A percentile compares a stretch with the other conserved stretches of the same genome.
phyloP scores from a whole-genome alignment of 108 stramenopile species.

The Cyclotella sp. region DNA sequence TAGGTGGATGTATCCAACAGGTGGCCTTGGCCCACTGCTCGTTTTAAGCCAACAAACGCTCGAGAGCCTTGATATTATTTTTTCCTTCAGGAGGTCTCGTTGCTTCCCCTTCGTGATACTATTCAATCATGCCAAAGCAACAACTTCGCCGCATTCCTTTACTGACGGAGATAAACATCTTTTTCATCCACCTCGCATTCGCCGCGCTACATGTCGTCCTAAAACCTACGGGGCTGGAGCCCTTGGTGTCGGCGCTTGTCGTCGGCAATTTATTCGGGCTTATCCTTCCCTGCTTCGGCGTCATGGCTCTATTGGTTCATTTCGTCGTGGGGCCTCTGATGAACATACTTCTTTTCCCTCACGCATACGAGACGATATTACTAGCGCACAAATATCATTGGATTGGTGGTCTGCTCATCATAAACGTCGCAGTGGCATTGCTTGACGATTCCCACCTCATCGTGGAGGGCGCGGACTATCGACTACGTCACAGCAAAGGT shows the following conservation, averaged over 20 bases:
- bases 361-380: slow-evolving; percentile 9
- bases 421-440: slow-evolving; percentile 11
- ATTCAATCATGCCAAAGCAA: neutral
- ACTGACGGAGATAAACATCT: slow-evolving; percentile 26
- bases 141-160: slow-evolving; percentile 20
- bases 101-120: no score
- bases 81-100: no score
- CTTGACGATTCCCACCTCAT: slow-evolving; percentile 9
- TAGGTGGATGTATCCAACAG: no score
- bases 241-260: slow-evolving; percentile 4
- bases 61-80: no score
- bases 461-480: slow-evolving; percentile 13
- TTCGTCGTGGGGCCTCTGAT: slow-evolving; percentile 7
- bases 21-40: no score
- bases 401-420: slow-evolving; percentile 1
- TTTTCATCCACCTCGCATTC: slow-evolving; percentile 15
- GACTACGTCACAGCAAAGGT: slow-evolving; percentile 1
- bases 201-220: slow-evolving; percentile 22
- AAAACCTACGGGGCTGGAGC: slow-evolving; percentile 23
- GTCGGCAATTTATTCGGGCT: slow-evolving; percentile 17
- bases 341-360: neutral
- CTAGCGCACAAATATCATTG: slow-evolving; percentile 11
- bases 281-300: slow-evolving; percentile 10
- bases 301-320: slow-evolving; percentile 4
- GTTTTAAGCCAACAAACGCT: no score